phyloP scores from a whole-genome alignment of 2,329 filamentous ascomycete species.

The Trichoderma guizhouense region DNA sequence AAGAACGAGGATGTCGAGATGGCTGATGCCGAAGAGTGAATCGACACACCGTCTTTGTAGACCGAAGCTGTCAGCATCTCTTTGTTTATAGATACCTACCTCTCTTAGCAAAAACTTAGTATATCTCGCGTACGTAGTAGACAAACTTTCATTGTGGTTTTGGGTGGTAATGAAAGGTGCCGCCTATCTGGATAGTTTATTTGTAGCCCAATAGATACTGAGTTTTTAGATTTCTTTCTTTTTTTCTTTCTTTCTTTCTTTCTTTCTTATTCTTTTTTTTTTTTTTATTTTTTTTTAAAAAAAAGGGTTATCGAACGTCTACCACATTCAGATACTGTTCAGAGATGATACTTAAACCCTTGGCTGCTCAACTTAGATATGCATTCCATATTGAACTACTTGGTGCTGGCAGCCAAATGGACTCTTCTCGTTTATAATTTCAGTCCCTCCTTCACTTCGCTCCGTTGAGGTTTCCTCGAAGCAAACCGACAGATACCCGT shows the following conservation, averaged over 20 bases:
- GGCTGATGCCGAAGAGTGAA: slow-evolving; percentile 3
- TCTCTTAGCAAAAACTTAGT: neutral
- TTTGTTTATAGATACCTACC: neutral
- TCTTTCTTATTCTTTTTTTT: no score
- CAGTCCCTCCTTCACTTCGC: neutral
- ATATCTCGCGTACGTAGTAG: neutral
- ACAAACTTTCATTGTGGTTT: neutral
- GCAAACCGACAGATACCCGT: neutral
- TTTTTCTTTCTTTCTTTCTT: no score
- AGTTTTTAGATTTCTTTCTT: neutral
- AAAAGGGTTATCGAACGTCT: neutral
- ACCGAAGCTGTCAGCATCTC: neutral
- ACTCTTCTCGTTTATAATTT: neutral
- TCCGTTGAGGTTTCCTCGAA: neutral
- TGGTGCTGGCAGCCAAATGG: neutral
- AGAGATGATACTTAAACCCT: neutral
- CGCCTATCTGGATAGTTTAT: neutral
- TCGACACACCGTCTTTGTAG: neutral
- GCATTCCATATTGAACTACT: neutral
- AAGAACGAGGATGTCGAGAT: slow-evolving; percentile 7
- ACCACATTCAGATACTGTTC: neutral
- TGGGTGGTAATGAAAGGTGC: neutral
- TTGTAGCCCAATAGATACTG: neutral
- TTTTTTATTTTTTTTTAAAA: no score
- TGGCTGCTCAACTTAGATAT: neutral